Conservation (phyloP, 257 asterid genomes). For the Solanum pennellii region DNA sequence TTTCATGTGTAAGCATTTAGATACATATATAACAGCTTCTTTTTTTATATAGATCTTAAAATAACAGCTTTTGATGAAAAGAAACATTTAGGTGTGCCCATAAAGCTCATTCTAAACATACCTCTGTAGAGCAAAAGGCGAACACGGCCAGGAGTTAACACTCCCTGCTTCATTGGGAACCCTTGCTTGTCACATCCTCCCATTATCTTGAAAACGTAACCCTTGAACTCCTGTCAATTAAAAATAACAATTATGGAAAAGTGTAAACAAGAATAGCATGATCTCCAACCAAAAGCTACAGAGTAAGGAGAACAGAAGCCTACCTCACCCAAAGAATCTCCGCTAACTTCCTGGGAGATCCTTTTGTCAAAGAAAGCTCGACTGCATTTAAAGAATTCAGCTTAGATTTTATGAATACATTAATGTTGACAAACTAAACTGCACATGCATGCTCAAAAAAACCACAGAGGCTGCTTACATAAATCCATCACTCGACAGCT, state of each 20-base stretch:
- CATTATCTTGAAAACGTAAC: conserved; percentile 1
- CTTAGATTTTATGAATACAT: not conserved
- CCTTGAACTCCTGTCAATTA: not conserved
- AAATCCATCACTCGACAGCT: not conserved
- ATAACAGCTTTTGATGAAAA: not conserved
- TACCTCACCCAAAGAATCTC: not conserved
- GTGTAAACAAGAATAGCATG: not conserved
- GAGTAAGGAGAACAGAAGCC: not conserved
- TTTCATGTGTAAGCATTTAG: not conserved
- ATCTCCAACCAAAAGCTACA: not conserved
- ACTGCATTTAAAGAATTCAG: not conserved
- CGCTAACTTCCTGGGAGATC: not conserved
- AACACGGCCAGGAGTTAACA: conserved; percentile 5
- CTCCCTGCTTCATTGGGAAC: conserved; percentile 4
- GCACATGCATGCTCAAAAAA: not conserved
- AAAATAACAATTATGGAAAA: not conserved
- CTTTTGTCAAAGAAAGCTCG: conserved; percentile 2
- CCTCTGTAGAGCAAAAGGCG: conserved; percentile 1
- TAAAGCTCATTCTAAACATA: not conserved
- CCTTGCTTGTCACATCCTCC: conserved; percentile 2
- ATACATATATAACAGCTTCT: not conserved
- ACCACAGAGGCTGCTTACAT: not conserved
- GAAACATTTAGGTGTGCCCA: not conserved
- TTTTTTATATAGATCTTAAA: not conserved
- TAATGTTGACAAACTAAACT: not conserved